phyloP scores from a whole-genome alignment of 768 basidiomycete species.

The Tulasnella calospora region DNA sequence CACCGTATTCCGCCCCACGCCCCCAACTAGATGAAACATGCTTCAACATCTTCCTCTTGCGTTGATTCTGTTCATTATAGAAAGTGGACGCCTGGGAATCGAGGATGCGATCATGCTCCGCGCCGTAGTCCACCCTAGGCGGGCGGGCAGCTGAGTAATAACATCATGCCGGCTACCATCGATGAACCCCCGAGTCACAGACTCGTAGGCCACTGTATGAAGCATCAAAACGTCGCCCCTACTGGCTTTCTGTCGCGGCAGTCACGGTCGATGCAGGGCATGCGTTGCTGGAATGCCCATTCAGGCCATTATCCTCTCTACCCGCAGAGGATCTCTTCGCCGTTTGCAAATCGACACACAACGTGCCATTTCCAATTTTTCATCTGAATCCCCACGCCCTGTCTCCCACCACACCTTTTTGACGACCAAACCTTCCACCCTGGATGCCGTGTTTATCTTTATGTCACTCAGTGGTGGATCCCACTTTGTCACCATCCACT shows the following conservation, averaged over 20 bases:
- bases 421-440: background rate
- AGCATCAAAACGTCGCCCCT: background rate
- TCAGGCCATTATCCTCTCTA: background rate
- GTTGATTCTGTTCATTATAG: background rate
- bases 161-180: background rate
- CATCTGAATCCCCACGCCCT: background rate
- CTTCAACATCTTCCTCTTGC: background rate
- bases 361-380: background rate
- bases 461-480: background rate
- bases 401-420: background rate
- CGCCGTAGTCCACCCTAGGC: background rate
- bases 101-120: background rate
- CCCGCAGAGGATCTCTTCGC: background rate
- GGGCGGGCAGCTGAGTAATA: too few species aligned
- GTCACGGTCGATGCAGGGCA: background rate
- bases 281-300: background rate
- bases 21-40: background rate
- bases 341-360: background rate
- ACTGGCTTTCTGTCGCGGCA: background rate
- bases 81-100: background rate
- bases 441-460: background rate
- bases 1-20: too few species aligned
- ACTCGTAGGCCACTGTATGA: background rate
- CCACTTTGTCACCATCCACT: background rate
- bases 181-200: background rate